These are phyloP conservation scores for Aspergillus funiculosus DNA, from an alignment of 495 filamentous ascomycete species.

Conservation along the genomic window DNA sequence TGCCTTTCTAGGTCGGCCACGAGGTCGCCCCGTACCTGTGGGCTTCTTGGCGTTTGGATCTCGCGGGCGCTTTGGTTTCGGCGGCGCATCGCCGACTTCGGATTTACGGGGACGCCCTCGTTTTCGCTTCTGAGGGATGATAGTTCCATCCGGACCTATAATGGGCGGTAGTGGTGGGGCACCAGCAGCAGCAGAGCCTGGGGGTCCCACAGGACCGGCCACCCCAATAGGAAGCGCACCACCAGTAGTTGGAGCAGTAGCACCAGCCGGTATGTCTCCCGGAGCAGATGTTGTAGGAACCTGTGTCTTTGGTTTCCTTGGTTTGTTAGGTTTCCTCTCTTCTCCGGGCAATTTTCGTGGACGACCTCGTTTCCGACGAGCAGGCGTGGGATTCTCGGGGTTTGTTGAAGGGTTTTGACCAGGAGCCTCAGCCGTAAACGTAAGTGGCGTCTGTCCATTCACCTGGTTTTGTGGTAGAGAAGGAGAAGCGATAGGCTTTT, in stretches of 20 bases:
- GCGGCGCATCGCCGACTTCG: constrained; percentile 26
- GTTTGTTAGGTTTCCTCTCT: constrained; percentile 14
- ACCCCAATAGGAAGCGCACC: not conserved
- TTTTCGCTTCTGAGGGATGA: constrained; percentile 31
- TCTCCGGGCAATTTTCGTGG: constrained; percentile 23
- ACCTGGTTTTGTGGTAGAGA: constrained; percentile 2
- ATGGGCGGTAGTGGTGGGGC: constrained; percentile 17
- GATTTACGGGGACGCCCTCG: constrained; percentile 40
- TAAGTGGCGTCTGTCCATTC: constrained; percentile 10
- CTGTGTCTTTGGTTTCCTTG: constrained; percentile 15
- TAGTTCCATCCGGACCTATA: constrained; percentile 31
- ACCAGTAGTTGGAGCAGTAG: not conserved
- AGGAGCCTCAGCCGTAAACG: constrained; percentile 8
- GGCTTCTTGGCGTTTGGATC: constrained; percentile 18
- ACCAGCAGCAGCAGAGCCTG: not conserved
- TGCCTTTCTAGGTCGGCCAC: constrained; percentile 37
- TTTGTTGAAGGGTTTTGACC: not conserved
- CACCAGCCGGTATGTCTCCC: not conserved
- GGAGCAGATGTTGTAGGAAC: not conserved
- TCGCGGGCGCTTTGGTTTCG: constrained; percentile 21
- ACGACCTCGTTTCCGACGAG: constrained; percentile 19
- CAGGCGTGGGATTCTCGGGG: not conserved
- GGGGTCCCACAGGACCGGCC: not conserved
- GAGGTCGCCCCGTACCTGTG: constrained; percentile 33
- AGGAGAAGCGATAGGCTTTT: constrained; percentile 9